A percentile compares a stretch with the other conserved stretches of the same genome.
phyloP scores from a whole-genome alignment of 75 land plant species.

The Pinus albicaulis region DNA sequence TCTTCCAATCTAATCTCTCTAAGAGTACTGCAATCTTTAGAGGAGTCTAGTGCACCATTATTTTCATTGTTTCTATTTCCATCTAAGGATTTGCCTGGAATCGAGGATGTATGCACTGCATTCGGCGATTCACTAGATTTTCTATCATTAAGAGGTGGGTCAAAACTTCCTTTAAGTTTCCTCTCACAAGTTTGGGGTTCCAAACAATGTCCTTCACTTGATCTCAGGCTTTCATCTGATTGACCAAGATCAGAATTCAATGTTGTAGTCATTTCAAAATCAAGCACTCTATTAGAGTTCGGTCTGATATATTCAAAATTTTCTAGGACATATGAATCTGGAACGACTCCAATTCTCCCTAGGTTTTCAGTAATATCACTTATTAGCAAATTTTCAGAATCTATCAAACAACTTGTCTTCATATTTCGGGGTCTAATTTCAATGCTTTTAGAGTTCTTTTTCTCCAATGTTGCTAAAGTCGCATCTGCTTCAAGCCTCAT shows the following conservation, averaged over 20 bases:
- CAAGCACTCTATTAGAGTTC: not conserved
- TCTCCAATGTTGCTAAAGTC: not conserved
- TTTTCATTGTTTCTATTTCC: not conserved
- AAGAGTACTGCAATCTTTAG: not conserved
- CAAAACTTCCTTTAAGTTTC: not conserved
- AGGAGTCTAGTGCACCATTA: not conserved
- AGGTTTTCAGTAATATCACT: slow-evolving; percentile 8
- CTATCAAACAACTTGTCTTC: not conserved
- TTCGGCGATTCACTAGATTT: not conserved
- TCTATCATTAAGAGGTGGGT: not conserved
- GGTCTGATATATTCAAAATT: slow-evolving; percentile 3
- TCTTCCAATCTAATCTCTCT: not conserved
- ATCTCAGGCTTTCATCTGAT: not conserved
- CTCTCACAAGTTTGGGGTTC: not conserved
- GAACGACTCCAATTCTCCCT: not conserved
- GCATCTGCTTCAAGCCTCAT: slow-evolving; percentile 13
- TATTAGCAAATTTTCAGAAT: slow-evolving; percentile 7
- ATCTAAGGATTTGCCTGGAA: not conserved
- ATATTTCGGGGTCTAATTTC: not conserved
- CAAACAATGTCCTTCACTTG: not conserved
- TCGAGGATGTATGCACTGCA: not conserved
- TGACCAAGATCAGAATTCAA: not conserved
- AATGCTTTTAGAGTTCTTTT: not conserved
- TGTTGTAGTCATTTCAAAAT: not conserved
- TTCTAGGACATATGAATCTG: not conserved